Conservation (phyloP, 2,329 filamentous ascomycete species). For the Hypoxylon sp. region DNA sequence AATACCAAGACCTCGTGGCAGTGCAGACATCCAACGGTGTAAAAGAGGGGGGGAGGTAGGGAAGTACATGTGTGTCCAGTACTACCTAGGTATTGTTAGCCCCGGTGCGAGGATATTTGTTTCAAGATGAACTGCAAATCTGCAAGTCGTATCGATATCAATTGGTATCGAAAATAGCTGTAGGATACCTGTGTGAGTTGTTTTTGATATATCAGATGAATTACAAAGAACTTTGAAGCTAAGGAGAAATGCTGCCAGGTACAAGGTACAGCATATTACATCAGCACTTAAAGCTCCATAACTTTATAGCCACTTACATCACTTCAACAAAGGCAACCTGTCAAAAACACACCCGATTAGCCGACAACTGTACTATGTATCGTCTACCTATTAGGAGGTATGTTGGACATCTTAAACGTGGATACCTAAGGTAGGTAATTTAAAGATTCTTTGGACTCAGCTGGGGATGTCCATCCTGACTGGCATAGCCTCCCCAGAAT, state of each 20-base stretch:
- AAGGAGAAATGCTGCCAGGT: too few species aligned
- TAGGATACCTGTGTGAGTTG: conserved; percentile 6
- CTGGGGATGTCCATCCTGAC: neutral
- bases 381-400: too few species aligned
- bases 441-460: neutral
- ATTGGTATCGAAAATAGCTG: neutral
- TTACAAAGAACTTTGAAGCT: too few species aligned
- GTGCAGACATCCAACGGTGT: conserved; percentile 4
- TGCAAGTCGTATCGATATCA: neutral
- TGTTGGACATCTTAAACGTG: neutral
- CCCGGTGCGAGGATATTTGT: neutral
- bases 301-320: neutral
- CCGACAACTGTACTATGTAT: too few species aligned
- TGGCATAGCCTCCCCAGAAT: conserved; percentile 28
- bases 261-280: neutral
- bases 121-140: neutral
- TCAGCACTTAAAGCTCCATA: neutral
- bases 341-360: too few species aligned
- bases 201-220: conserved; percentile 5
- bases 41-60: too few species aligned
- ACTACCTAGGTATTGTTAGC: too few species aligned
- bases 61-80: too few species aligned
- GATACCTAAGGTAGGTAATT: too few species aligned
- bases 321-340: neutral
- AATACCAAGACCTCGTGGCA: conserved; percentile 26